Base-by-base conservation (phyloP, 805 yeast species). In the Suhomyces emberorum region DNA sequence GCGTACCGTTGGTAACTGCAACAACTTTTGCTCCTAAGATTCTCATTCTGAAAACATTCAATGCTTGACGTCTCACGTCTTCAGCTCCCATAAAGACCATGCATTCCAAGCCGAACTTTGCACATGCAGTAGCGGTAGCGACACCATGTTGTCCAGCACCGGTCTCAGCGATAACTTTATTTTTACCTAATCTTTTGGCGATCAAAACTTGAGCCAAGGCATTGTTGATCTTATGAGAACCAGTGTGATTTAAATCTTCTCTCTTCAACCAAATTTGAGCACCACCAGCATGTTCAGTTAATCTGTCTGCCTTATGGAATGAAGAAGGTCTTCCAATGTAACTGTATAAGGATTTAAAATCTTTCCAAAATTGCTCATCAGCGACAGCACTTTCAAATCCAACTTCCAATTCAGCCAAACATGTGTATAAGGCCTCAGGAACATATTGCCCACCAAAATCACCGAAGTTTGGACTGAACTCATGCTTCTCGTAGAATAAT, bases 51-150 rank as follows among this genome's bases (percentile, higher is more conserved):
- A 93, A 93, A 26, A 93, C 99, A 55, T 93, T 93, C 48, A 93
- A 73, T 10, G 99, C 97, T 74, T 93, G 99, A 66, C 99, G 86
- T 63, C 96, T 83, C 29, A 87, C 96, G 69, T 93, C 99, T 67
- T 93, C 98, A 30, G 98, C 98, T 45, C 99, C 99, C 99, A 93
- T 93, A 57, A 78, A 91, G 23, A 93, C 95, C 11, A 87, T 87
- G 71, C 98, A 93, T 59, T 84, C 77, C 64, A 93, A 62, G 35
- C 98, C 98, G 51, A 93, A 85, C 55, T 84, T 84, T 46, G 95
- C 95, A 72, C 89, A 82, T 0, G 95, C 95, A 42, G 95, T 85
- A 20, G 95, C 95, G 34, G 93, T 85, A 26, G 95, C 95, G 25
- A 85, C 95, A 69, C 95, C 95, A 56, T 85, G 95, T 65, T 85